Conservation (phyloP, 2,329 filamentous ascomycete genomes). For the Colletotrichum horii region DNA sequence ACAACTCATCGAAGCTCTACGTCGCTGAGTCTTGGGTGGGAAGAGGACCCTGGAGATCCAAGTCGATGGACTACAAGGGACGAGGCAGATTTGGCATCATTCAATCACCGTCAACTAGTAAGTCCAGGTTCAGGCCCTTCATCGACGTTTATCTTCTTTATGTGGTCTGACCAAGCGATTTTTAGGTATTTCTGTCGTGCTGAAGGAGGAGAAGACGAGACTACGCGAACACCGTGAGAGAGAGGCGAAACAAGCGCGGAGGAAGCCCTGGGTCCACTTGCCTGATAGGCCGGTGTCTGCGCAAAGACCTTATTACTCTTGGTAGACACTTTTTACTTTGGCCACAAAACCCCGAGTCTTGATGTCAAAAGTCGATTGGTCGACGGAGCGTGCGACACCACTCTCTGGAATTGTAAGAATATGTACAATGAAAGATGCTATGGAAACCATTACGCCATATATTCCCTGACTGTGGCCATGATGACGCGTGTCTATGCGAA, state of each 20-base stretch:
- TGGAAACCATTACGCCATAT: slow-evolving; percentile 2
- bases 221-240: slow-evolving; percentile 81
- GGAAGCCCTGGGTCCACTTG: slow-evolving; percentile 85
- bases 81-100: slow-evolving; percentile 74
- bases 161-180: neutral
- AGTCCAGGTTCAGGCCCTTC: slow-evolving; percentile 40
- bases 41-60: slow-evolving; percentile 67
- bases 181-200: slow-evolving; percentile 74
- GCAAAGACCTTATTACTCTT: slow-evolving; percentile 89
- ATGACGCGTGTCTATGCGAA: neutral
- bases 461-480: neutral
- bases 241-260: slow-evolving; percentile 74
- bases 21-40: slow-evolving; percentile 94
- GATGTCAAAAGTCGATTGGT: neutral
- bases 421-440: slow-evolving; percentile 16
- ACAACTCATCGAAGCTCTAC: slow-evolving; percentile 83
- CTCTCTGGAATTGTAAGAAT: slow-evolving; percentile 14
- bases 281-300: slow-evolving; percentile 84
- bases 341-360: neutral
- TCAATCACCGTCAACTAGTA: slow-evolving; percentile 76
- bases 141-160: neutral
- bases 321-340: slow-evolving; percentile 59
- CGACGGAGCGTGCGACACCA: neutral
- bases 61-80: slow-evolving; percentile 73
- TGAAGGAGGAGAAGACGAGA: slow-evolving; percentile 94